Base-by-base conservation (phyloP, 306 rosid genomes). In the Pyrus pyrifolia region DNA sequence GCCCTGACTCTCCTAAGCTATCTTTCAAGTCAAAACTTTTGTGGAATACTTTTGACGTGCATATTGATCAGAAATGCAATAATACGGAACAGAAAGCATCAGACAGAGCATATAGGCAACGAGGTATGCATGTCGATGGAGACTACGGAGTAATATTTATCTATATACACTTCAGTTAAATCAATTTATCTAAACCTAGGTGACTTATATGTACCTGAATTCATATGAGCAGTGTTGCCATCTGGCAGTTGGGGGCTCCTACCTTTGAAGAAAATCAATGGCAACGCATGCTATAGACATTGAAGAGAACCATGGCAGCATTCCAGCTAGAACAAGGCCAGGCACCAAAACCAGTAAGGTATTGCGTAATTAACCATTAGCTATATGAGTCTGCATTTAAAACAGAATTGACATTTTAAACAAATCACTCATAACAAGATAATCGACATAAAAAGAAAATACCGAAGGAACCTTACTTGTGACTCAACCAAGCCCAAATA, bases 231-330 rank as follows among this genome's bases (percentile, higher is more conserved):
- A 78, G 80, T 86, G 79, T 87, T 89, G 85, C 80, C 85, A 83
- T 90, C 97, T 1, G 99, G 93, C 66, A 92, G 83, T 44, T 97
- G 97, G 66, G 87, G 99, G 73, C 97, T 86, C 51, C 99, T 97
- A 81, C 87, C 88, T 83, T 96, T 90, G 81, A 95, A 88, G 85
- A 97, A 95, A 84, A 91, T 80, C 70, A 92, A 53, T 18, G 96
- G 97, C 82, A 89, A 71, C 29, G 68, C 33, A 62, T 53, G 85
- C 79, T 81, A 90, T 76, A 68, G 96, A 88, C 84, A 95, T 75
- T 17, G 93, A 86, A 40, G 97, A 90, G 84, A 95, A 92, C 96
- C 92, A 89, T 40, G 89, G 86, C 2, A 93, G 97, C 87, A 92
- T 79, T 79, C 92, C 97, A 84, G 92, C 99, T 95, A 87, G 76